phyloP scores from a whole-genome alignment of 352 stramenopile species.

The Globisporangium carolinianum region DNA sequence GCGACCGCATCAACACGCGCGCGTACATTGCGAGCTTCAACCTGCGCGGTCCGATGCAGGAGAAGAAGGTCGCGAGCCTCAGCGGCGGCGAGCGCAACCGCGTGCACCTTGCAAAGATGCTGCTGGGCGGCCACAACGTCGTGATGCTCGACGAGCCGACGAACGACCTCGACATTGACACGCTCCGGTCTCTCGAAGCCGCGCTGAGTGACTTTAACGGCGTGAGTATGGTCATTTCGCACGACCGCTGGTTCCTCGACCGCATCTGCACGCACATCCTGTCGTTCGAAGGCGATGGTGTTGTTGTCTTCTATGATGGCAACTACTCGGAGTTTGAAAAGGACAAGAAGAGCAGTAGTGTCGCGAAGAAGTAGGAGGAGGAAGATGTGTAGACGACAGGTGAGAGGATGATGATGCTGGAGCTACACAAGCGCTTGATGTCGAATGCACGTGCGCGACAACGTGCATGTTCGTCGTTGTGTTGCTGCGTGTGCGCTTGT shows the following conservation, averaged over 20 bases:
- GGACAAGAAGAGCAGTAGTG: constrained; percentile 46
- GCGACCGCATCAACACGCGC: constrained; percentile 75
- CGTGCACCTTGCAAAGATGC: constrained; percentile 82
- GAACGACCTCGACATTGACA: constrained; percentile 85
- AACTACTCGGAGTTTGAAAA: constrained; percentile 87
- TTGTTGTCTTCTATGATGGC: constrained; percentile 76
- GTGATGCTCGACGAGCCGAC: constrained; percentile 88
- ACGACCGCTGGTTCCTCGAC: constrained; percentile 96
- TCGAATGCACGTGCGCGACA: too few species aligned
- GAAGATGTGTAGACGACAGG: background rate
- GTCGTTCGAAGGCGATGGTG: constrained; percentile 67
- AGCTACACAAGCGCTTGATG: too few species aligned
- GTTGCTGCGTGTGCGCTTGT: too few species aligned
- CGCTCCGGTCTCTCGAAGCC: constrained; percentile 80
- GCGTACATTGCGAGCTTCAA: constrained; percentile 87
- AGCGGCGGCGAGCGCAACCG: constrained; percentile 82
- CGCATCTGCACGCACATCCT: constrained; percentile 87
- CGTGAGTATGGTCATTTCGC: constrained; percentile 93
- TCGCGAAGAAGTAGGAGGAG: background rate
- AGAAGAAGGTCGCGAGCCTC: constrained; percentile 72
- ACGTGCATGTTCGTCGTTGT: too few species aligned
- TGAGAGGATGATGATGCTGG: background rate
- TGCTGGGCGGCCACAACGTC: constrained; percentile 76
- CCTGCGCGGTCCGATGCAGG: constrained; percentile 73
- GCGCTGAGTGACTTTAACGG: constrained; percentile 86